These are phyloP conservation scores for Ustilago cynodontis DNA, from an alignment of 1,284 basidiomycete genomes.

Conservation along the genomic window DNA sequence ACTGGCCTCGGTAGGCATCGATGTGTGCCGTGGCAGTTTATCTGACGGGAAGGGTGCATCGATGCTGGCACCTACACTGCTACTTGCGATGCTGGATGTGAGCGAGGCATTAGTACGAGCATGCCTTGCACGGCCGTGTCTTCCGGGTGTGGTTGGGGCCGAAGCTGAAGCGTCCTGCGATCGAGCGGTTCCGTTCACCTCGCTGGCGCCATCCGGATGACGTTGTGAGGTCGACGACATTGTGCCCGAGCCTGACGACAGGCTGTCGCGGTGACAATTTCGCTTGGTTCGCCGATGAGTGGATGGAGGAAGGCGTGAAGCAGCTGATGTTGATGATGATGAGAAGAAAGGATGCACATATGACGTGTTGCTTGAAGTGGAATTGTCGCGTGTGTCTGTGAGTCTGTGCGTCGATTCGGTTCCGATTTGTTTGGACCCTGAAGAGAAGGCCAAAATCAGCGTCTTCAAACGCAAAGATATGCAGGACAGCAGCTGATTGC, in stretches of 20 bases:
- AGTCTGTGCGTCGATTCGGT: slow-evolving; percentile 42
- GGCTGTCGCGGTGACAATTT: background rate
- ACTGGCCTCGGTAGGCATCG: slow-evolving; percentile 26
- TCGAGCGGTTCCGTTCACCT: slow-evolving; percentile 1
- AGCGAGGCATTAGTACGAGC: slow-evolving; percentile 48
- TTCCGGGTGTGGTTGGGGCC: slow-evolving; percentile 11
- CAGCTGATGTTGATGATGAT: slow-evolving; percentile 6
- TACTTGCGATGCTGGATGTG: slow-evolving; percentile 32
- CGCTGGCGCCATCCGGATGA: slow-evolving; percentile 3
- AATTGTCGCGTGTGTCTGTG: background rate
- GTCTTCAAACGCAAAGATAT: background rate
- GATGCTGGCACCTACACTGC: slow-evolving; percentile 14
- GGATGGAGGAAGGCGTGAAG: background rate
- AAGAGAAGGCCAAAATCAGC: background rate
- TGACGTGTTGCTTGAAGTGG: slow-evolving; percentile 1
- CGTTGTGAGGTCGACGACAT: slow-evolving; percentile 20
- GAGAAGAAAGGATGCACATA: slow-evolving; percentile 8
- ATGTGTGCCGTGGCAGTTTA: slow-evolving; percentile 13
- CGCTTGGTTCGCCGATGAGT: background rate
- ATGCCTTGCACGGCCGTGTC: slow-evolving; percentile 36
- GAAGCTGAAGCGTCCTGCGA: background rate
- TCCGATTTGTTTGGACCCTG: slow-evolving; percentile 37
- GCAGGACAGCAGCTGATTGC: background rate
- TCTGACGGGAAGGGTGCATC: slow-evolving; percentile 5
- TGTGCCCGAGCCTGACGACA: background rate